Percentiles rank a stretch among this genome's conserved stretches.
Conservation (phyloP, 1,284 basidiomycete species). For the Phellinidium pouzarii region DNA sequence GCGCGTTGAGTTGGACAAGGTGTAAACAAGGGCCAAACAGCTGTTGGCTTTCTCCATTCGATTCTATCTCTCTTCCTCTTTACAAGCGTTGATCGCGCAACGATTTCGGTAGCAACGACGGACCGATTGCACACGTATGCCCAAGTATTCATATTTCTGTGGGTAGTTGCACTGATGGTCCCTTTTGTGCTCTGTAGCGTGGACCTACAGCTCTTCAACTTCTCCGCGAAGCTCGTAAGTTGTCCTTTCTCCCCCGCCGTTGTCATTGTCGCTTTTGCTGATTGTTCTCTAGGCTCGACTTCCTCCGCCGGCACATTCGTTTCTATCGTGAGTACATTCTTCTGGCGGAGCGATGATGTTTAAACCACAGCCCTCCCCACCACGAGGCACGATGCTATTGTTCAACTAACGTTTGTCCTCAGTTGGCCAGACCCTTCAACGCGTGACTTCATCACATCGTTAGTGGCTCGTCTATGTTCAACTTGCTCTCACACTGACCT, state of each 20-base stretch:
- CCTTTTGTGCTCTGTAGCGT: conserved; percentile 1
- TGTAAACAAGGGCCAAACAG: conserved; percentile 11
- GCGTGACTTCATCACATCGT: conserved; percentile 15
- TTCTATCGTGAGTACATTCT: conserved; percentile 39
- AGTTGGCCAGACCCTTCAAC: neutral
- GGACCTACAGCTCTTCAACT: conserved; percentile 14
- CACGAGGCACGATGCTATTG: too few relatives aligned
- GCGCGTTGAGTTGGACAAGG: conserved; percentile 11
- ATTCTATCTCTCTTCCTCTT: neutral
- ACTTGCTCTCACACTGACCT: conserved; percentile 1
- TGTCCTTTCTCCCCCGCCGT: conserved; percentile 5
- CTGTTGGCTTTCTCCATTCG: conserved; percentile 1
- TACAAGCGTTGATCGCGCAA: conserved; percentile 6
- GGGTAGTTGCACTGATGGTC: neutral
- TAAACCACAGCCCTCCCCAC: too few relatives aligned
- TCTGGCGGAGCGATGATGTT: conserved; percentile 29
- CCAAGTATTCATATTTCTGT: too few relatives aligned
- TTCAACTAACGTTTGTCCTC: neutral
- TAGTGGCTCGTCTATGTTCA: conserved; percentile 12
- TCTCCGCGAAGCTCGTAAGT: neutral
- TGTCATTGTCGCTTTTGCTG: conserved; percentile 9
- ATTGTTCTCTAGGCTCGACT: conserved; percentile 36
- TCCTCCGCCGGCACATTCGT: conserved; percentile 61
- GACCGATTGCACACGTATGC: neutral
- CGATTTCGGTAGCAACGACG: neutral